Conservation (phyloP, 495 filamentous ascomycete genomes). For the Aspergillus bridgeri region DNA sequence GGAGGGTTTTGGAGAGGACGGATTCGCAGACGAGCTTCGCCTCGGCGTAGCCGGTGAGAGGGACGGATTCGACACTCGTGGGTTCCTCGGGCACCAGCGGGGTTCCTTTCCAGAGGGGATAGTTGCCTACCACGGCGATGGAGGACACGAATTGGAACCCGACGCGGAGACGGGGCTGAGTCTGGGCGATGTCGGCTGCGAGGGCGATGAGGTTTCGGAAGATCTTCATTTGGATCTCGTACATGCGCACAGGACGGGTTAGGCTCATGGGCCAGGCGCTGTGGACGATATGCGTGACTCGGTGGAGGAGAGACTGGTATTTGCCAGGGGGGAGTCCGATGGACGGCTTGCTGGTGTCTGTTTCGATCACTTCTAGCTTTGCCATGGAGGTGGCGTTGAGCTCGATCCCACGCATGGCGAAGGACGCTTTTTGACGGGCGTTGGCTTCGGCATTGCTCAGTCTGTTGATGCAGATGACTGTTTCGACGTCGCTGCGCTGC, state of each 20-base stretch:
- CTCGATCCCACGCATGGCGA: slow-evolving; percentile 32
- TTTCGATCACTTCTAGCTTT: slow-evolving; percentile 27
- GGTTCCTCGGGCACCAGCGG: slow-evolving; percentile 23
- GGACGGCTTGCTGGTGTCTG: slow-evolving; percentile 40
- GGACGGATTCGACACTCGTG: slow-evolving; percentile 26
- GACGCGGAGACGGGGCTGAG: slow-evolving; percentile 25
- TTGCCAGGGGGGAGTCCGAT: slow-evolving; percentile 42
- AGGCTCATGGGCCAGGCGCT: slow-evolving; percentile 56
- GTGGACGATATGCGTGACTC: slow-evolving; percentile 51
- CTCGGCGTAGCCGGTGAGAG: slow-evolving; percentile 44
- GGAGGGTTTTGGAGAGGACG: slow-evolving; percentile 46
- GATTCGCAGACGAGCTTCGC: slow-evolving; percentile 48
- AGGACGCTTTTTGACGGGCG: slow-evolving; percentile 31
- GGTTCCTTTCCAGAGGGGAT: slow-evolving; percentile 27
- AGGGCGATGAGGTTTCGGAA: slow-evolving; percentile 47
- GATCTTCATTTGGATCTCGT: slow-evolving; percentile 46
- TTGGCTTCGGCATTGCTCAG: background rate
- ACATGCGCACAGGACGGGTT: slow-evolving; percentile 38
- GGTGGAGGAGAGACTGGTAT: slow-evolving; percentile 36
- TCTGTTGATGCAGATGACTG: slow-evolving; percentile 45
- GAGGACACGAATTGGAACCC: slow-evolving; percentile 54
- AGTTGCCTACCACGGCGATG: slow-evolving; percentile 44
- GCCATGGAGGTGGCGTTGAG: slow-evolving; percentile 14
- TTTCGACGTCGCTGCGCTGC: slow-evolving; percentile 25
- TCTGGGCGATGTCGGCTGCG: slow-evolving; percentile 26